Conservation (phyloP, 495 filamentous ascomycete species). For the Podospora comata region DNA sequence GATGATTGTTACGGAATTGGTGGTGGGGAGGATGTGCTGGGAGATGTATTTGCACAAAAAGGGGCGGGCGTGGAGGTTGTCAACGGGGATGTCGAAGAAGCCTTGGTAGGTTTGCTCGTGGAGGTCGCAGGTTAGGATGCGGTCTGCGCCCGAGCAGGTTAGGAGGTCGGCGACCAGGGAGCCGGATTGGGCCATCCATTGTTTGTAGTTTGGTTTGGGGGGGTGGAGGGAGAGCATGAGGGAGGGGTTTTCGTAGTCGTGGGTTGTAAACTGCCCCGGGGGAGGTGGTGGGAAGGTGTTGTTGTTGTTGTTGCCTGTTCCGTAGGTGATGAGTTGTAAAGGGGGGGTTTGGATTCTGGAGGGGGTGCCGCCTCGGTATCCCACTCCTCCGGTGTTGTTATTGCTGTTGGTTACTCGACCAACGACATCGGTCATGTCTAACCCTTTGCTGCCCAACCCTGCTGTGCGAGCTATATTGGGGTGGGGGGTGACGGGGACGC, state of each 20-base stretch:
- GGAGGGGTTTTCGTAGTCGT: slow-evolving; percentile 57
- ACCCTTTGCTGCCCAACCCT: slow-evolving; percentile 55
- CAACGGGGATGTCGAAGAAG: slow-evolving; percentile 97
- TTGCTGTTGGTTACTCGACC: slow-evolving; percentile 20
- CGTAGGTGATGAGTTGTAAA: too few species aligned
- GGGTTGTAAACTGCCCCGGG: slow-evolving; percentile 44
- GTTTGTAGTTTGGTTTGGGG: slow-evolving; percentile 84
- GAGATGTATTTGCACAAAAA: slow-evolving; percentile 87
- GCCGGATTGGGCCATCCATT: slow-evolving; percentile 96
- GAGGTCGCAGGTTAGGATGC: slow-evolving; percentile 94
- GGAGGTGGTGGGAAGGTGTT: too few species aligned
- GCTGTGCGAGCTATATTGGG: slow-evolving; percentile 61
- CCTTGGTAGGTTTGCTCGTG: slow-evolving; percentile 76
- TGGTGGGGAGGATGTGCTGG: slow-evolving; percentile 69
- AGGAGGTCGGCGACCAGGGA: slow-evolving; percentile 91
- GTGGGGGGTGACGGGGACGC: slow-evolving; percentile 76
- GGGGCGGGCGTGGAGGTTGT: slow-evolving; percentile 89
- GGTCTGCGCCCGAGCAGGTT: slow-evolving; percentile 92
- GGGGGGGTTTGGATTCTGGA: background rate
- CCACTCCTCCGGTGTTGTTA: background rate
- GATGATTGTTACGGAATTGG: slow-evolving; percentile 78
- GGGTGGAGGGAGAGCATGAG: slow-evolving; percentile 56
- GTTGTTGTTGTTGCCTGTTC: background rate
- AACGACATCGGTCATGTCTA: slow-evolving; percentile 65
- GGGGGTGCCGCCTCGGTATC: background rate